Percentiles rank a stretch among this genome's conserved stretches.
Conservation (phyloP, 164 flowering plant genomes). For the Vitis labrusca region DNA sequence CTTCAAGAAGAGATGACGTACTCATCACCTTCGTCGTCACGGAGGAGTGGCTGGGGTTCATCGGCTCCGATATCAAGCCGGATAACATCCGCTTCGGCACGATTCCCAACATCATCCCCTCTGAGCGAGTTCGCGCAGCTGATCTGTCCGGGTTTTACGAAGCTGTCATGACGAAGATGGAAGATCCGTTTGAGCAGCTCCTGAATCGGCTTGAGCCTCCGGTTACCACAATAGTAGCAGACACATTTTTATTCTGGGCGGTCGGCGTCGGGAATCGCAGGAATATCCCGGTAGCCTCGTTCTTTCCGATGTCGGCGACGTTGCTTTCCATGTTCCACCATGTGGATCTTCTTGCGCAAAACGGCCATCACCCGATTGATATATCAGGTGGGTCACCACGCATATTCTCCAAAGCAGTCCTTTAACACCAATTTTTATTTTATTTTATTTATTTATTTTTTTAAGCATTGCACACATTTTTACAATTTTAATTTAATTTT, state of each 20-base stretch:
- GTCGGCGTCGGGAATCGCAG: slow-evolving; percentile 41
- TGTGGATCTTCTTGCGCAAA: slow-evolving; percentile 30
- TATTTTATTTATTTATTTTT: not conserved
- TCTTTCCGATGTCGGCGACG: slow-evolving; percentile 51
- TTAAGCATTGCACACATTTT: no score
- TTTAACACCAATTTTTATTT: no score
- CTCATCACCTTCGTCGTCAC: slow-evolving; percentile 65
- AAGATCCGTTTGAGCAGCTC: slow-evolving; percentile 52
- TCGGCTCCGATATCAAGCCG: slow-evolving; percentile 29
- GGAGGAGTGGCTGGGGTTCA: slow-evolving; percentile 73
- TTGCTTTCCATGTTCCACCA: slow-evolving; percentile 39
- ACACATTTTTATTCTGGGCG: slow-evolving; percentile 48
- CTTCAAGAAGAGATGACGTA: slow-evolving; percentile 6
- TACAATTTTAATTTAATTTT: no score
- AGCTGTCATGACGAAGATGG: slow-evolving; percentile 56
- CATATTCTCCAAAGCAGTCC: not conserved
- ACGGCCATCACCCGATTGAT: slow-evolving; percentile 32
- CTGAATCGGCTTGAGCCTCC: slow-evolving; percentile 39
- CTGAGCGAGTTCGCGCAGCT: slow-evolving; percentile 50
- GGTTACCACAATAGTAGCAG: slow-evolving; percentile 41
- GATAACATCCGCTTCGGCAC: slow-evolving; percentile 42
- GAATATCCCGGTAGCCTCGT: slow-evolving; percentile 52
- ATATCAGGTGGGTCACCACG: slow-evolving; percentile 31
- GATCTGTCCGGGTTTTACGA: slow-evolving; percentile 47
- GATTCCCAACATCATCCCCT: slow-evolving; percentile 79